These are phyloP conservation scores for Nitzschia sp. DNA, from an alignment of 108 stramenopile genomes.

Conservation along the genomic window DNA sequence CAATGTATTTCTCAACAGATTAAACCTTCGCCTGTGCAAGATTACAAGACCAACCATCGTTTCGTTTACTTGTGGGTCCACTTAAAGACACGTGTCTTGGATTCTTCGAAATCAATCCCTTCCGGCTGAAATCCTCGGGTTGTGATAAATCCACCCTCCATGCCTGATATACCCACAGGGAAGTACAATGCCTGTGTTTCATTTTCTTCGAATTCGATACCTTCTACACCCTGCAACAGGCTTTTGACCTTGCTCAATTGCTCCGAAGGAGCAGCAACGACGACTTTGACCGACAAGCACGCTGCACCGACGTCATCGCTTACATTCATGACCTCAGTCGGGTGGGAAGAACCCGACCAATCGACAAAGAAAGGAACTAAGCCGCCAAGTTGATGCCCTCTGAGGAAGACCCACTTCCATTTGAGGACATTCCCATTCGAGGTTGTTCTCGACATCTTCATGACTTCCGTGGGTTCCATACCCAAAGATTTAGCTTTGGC, in stretches of 20 bases:
- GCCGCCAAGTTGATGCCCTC: slow-evolving; percentile 6
- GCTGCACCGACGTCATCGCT: not conserved
- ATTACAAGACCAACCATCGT: too few species aligned
- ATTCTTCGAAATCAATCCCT: slow-evolving; percentile 21
- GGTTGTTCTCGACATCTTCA: slow-evolving; percentile 12
- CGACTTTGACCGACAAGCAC: slow-evolving; percentile 6
- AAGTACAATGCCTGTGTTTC: slow-evolving; percentile 11
- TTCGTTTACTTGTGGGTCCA: too few species aligned
- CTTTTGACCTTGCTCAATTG: slow-evolving; percentile 1
- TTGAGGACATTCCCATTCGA: slow-evolving; percentile 8
- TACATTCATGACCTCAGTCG: slow-evolving; percentile 1
- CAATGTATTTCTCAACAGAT: too few species aligned
- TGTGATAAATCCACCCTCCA: slow-evolving; percentile 15
- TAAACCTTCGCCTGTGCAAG: too few species aligned
- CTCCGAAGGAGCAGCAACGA: not conserved
- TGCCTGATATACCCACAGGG: slow-evolving; percentile 7
- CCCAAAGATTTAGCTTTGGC: slow-evolving; percentile 11
- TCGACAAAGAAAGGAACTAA: slow-evolving; percentile 15
- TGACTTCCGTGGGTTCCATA: slow-evolving; percentile 8
- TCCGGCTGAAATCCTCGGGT: slow-evolving; percentile 12
- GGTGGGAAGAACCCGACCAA: slow-evolving; percentile 9
- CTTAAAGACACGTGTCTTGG: slow-evolving; percentile 8
- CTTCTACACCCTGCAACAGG: slow-evolving; percentile 2
- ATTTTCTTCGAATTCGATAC: slow-evolving; percentile 5
- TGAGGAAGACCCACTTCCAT: slow-evolving; percentile 12